phyloP scores from a whole-genome alignment of 441 rosid species.

The Aleurites moluccanus region DNA sequence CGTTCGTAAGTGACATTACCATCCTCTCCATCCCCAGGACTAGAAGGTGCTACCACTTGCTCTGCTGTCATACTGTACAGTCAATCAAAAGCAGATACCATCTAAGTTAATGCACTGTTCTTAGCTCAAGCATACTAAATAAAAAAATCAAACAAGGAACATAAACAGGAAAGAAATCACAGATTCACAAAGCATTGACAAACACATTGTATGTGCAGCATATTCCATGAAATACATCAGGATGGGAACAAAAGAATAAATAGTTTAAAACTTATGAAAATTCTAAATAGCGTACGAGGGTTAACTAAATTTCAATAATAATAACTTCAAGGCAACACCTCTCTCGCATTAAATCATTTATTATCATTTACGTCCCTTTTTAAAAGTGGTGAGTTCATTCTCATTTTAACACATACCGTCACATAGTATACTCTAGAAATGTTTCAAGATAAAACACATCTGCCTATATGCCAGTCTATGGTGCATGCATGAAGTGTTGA shows the following conservation, averaged over 20 bases:
- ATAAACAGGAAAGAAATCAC: background rate
- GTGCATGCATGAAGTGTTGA: background rate
- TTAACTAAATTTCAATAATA: background rate
- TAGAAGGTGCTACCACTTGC: constrained; percentile 72
- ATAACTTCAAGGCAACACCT: background rate
- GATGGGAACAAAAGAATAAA: background rate
- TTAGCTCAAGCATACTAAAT: background rate
- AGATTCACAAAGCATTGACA: background rate
- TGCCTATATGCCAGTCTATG: background rate
- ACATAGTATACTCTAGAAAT: background rate
- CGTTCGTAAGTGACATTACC: constrained; percentile 48
- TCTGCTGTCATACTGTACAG: constrained; percentile 91
- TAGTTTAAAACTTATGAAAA: background rate
- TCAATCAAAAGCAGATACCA: constrained; percentile 26
- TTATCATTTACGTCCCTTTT: background rate
- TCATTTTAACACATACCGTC: background rate
- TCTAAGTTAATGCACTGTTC: background rate
- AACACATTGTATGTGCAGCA: background rate
- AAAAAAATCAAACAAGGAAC: background rate
- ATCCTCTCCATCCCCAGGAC: constrained; percentile 85
- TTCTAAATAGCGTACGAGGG: background rate
- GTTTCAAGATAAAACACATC: background rate
- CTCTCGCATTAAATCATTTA: background rate
- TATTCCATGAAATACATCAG: background rate
- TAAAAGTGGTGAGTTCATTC: background rate